Evolutionary conservation across 1,139 yeast genomes (phyloP).

Genomic region (Debaryomyces psychrophilus): DNA sequence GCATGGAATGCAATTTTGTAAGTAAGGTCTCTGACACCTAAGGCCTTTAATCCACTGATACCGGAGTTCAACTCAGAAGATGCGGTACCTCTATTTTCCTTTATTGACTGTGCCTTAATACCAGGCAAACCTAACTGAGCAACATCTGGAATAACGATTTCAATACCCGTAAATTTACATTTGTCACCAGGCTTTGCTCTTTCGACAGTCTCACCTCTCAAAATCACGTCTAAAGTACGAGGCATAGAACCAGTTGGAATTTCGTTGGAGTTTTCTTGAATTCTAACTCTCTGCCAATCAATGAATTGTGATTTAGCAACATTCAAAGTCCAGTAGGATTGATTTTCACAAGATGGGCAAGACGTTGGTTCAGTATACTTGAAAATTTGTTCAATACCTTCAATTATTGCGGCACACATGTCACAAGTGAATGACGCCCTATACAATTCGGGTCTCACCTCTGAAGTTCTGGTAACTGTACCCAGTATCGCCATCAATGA

Average conservation of each 20-base stretch:
- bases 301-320: conserved; percentile 83
- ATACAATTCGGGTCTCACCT: conserved; percentile 93
- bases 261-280: conserved; percentile 93
- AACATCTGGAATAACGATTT: conserved; percentile 93
- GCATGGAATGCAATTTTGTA: conserved; percentile 91
- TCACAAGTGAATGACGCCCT: conserved; percentile 90
- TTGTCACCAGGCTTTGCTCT: conserved; percentile 98
- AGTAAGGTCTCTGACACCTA: conserved; percentile 93
- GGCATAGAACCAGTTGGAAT: conserved; percentile 99
- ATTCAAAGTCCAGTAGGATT: conserved; percentile 81
- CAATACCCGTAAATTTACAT: conserved; percentile 93
- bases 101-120: conserved; percentile 80
- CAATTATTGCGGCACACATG: conserved; percentile 80
- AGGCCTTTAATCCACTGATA: conserved; percentile 78
- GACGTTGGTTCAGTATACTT: conserved; percentile 94
- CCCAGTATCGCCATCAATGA: conserved; percentile 85
- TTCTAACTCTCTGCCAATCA: conserved; percentile 97
- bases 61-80: conserved; percentile 82
- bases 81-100: conserved; percentile 60
- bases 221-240: conserved; percentile 87
- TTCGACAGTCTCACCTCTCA: conserved; percentile 94
- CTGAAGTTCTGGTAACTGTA: conserved; percentile 95
- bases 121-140: conserved; percentile 97
- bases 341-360: conserved; percentile 90
- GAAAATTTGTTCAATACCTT: conserved; percentile 91